These are phyloP conservation scores for Dryas alaskensis DNA, from an alignment of 306 rosid species.

Conservation along the genomic window DNA sequence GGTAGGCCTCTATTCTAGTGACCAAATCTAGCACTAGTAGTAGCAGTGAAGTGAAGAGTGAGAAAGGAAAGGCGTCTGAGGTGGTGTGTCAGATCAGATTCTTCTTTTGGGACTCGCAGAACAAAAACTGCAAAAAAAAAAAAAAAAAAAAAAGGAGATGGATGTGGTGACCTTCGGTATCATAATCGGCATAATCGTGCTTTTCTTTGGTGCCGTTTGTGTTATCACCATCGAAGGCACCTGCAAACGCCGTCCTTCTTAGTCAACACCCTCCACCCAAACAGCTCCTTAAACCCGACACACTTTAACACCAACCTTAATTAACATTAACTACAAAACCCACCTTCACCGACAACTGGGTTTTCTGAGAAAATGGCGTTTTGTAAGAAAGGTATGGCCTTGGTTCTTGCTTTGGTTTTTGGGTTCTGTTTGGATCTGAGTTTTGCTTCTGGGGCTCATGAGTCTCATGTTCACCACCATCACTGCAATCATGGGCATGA, in stretches of 20 bases:
- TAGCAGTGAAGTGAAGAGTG: not conserved
- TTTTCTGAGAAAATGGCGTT: slow-evolving; percentile 31
- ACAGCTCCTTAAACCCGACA: not conserved
- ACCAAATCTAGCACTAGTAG: no score
- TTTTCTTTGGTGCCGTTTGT: slow-evolving; percentile 59
- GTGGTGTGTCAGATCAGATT: slow-evolving; percentile 10
- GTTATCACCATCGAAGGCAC: slow-evolving; percentile 82
- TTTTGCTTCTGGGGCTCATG: slow-evolving; percentile 32
- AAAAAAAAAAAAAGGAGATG: slow-evolving; percentile 26
- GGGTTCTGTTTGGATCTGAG: slow-evolving; percentile 53
- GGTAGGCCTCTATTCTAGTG: no score
- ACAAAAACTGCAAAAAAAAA: not conserved
- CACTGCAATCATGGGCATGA: slow-evolving; percentile 37
- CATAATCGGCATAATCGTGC: slow-evolving; percentile 68
- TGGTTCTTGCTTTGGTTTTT: slow-evolving; percentile 31
- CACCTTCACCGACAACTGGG: not conserved
- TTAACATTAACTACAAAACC: not conserved
- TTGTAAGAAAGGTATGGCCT: slow-evolving; percentile 7
- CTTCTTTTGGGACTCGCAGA: not conserved
- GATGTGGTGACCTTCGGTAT: slow-evolving; percentile 77
- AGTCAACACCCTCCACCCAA: not conserved
- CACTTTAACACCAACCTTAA: not conserved
- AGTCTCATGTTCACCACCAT: slow-evolving; percentile 31
- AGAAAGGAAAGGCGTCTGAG: not conserved
- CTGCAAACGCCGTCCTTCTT: slow-evolving; percentile 43